Percentiles rank a stretch among this genome's conserved stretches.
Evolutionary conservation across 768 basidiomycete species (phyloP).

Genomic region (Ramaria rubella): DNA sequence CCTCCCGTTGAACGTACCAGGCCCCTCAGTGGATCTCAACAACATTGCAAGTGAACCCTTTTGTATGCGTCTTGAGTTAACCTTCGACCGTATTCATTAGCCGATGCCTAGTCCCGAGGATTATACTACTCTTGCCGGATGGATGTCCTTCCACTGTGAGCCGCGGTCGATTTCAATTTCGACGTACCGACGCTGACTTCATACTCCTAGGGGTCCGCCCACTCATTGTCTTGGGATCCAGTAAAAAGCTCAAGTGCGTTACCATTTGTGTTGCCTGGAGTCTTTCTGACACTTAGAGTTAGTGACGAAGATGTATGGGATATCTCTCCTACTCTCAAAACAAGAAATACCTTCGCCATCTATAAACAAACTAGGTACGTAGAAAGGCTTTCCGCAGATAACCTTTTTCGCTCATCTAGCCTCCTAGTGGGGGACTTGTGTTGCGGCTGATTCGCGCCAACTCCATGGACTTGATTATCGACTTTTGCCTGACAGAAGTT

Average conservation of each 20-base stretch:
- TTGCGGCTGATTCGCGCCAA: conserved; percentile 12
- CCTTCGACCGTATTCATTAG: too few species aligned
- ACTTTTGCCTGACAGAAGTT: conserved; percentile 21
- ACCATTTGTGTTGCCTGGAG: neutral
- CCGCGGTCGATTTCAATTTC: neutral
- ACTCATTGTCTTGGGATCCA: neutral
- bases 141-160: conserved; percentile 13
- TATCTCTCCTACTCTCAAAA: conserved; percentile 11
- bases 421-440: neutral
- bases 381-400: neutral
- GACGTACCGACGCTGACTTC: neutral
- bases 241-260: neutral
- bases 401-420: neutral
- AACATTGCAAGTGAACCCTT: neutral
- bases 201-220: conserved; percentile 7
- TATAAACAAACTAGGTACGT: conserved; percentile 4
- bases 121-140: conserved; percentile 11
- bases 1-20: neutral
- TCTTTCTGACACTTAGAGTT: neutral
- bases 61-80: neutral
- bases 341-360: conserved; percentile 6
- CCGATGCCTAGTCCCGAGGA: conserved; percentile 12
- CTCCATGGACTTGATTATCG: conserved; percentile 18
- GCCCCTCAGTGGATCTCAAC: neutral
- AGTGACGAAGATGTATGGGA: conserved; percentile 16